Percentiles rank a stretch among this genome's conserved stretches.
phyloP scores from a whole-genome alignment of 495 filamentous ascomycete species.

The Penicillium roqueforti region DNA sequence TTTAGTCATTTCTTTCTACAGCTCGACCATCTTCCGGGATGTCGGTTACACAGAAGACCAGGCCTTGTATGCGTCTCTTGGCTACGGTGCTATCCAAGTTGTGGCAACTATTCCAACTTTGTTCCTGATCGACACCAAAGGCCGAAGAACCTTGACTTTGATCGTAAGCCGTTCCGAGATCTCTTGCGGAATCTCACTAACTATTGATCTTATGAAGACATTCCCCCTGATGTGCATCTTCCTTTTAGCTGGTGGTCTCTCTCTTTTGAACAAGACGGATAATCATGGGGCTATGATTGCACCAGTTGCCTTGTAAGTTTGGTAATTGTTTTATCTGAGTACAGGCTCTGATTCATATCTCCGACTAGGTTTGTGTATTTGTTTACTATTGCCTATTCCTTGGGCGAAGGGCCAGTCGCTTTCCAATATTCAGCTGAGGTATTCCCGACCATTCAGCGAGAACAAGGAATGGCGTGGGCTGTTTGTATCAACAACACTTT shows the following conservation, averaged over 20 bases:
- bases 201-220: constrained; percentile 59
- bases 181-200: not conserved
- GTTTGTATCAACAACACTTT: constrained; percentile 47
- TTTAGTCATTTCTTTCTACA: constrained; percentile 76
- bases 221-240: constrained; percentile 74
- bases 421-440: constrained; percentile 52
- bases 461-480: constrained; percentile 45
- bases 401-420: constrained; percentile 49
- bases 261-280: constrained; percentile 33
- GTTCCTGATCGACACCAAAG: constrained; percentile 72
- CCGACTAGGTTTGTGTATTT: constrained; percentile 37
- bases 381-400: constrained; percentile 42
- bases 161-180: constrained; percentile 25
- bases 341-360: not conserved
- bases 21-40: constrained; percentile 62
- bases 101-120: constrained; percentile 66
- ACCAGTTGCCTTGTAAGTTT: constrained; percentile 30
- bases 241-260: constrained; percentile 67
- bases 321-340: not conserved
- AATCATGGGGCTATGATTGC: constrained; percentile 18
- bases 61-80: constrained; percentile 65
- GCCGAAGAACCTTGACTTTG: constrained; percentile 58
- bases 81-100: constrained; percentile 62
- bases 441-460: constrained; percentile 45
- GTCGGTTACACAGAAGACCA: constrained; percentile 50